Conservation (phyloP, 257 asterid species). For the Vinca minor region DNA sequence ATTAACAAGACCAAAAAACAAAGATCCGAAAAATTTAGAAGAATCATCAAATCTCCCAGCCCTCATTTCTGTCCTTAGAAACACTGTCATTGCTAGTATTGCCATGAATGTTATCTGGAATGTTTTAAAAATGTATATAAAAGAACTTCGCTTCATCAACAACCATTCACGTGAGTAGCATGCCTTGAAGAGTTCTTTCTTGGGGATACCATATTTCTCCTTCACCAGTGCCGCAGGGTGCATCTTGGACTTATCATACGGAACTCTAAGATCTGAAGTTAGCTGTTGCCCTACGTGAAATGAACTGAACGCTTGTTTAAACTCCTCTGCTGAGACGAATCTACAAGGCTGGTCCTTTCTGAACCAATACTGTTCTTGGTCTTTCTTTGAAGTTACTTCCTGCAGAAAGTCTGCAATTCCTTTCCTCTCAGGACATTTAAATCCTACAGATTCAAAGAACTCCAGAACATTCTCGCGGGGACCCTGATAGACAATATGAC, state of each 20-base stretch:
- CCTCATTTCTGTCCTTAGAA: constrained; percentile 64
- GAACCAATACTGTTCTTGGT: constrained; percentile 75
- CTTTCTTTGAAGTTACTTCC: constrained; percentile 81
- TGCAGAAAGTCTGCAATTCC: constrained; percentile 76
- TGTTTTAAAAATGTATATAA: constrained; percentile 58
- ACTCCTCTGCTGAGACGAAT: constrained; percentile 46
- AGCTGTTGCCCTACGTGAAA: constrained; percentile 47
- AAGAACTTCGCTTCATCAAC: constrained; percentile 57
- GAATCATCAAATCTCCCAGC: constrained; percentile 39
- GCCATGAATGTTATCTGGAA: constrained; percentile 67
- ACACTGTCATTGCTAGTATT: constrained; percentile 48
- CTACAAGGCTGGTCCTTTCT: constrained; percentile 38
- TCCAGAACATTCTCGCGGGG: constrained; percentile 59
- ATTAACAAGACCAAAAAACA: constrained; percentile 63
- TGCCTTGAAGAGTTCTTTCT: constrained; percentile 54
- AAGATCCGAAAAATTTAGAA: constrained; percentile 47
- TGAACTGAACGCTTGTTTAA: constrained; percentile 41
- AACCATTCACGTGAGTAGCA: constrained; percentile 53
- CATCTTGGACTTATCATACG: constrained; percentile 46
- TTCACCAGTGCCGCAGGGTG: constrained; percentile 77
- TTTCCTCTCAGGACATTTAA: constrained; percentile 76
- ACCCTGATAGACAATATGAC: constrained; percentile 66
- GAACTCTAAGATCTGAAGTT: constrained; percentile 36
- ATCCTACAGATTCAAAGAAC: constrained; percentile 56
- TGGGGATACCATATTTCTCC: constrained; percentile 64